Conservation (phyloP, 1,284 basidiomycete species). For the Phylloboletellus chloephorus region DNA sequence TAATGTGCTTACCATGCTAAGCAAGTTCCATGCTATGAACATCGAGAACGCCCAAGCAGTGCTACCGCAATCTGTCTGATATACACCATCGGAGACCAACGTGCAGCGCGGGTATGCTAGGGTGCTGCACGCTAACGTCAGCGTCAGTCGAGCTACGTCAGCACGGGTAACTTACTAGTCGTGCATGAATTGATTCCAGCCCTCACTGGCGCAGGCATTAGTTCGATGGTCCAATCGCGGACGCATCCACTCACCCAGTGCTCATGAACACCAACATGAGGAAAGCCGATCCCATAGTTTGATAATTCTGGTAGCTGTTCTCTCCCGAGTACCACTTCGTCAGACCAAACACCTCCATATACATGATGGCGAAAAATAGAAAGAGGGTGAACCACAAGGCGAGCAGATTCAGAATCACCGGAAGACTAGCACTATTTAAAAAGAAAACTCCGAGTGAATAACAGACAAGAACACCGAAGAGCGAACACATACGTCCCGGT, state of each 20-base stretch:
- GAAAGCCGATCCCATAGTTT: constrained; percentile 73
- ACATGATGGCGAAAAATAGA: constrained; percentile 88
- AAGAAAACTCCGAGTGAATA: constrained; percentile 1
- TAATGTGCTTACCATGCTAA: constrained; percentile 77
- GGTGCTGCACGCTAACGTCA: constrained; percentile 42
- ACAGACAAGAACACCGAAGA: constrained; percentile 1
- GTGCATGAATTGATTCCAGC: constrained; percentile 95
- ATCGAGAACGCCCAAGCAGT: constrained; percentile 79
- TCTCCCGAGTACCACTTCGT: constrained; percentile 82
- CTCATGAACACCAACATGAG: constrained; percentile 84
- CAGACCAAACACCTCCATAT: constrained; percentile 89
- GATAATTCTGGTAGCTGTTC: constrained; percentile 76
- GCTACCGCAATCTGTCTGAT: constrained; percentile 88
- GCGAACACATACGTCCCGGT: constrained; percentile 73
- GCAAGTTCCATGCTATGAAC: constrained; percentile 94
- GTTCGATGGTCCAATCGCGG: constrained; percentile 5
- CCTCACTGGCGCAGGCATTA: constrained; percentile 53
- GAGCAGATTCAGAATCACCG: constrained; percentile 82
- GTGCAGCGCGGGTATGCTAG: constrained; percentile 83
- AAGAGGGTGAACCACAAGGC: constrained; percentile 90
- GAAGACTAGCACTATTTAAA: constrained; percentile 76
- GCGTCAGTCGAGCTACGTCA: neutral
- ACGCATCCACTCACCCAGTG: constrained; percentile 48
- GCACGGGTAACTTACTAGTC: constrained; percentile 63
- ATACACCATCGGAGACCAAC: constrained; percentile 33